Evolutionary conservation across 495 filamentous ascomycete genomes (phyloP), one percentile per base, ranked within the genome.

Genomic region (Aspergillus sclerotiicarbonarius): DNA sequence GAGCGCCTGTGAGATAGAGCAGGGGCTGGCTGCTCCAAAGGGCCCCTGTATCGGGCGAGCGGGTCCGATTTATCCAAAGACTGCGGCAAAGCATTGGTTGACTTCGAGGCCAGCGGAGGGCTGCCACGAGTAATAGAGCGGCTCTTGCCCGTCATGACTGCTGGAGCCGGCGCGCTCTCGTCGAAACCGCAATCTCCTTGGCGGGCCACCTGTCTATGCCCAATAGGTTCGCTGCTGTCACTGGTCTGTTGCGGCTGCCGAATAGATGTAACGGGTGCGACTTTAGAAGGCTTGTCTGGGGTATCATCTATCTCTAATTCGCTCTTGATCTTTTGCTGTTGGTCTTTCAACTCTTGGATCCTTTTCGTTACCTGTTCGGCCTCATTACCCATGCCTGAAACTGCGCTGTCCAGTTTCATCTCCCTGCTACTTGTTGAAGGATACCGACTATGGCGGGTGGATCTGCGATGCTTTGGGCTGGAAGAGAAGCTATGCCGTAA

Each of bases 91-190:
- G 57, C 72, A 59, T 56, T 78, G 62, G 33, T 72, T 61, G 32
- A 76, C 79, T 60, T 62, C 69, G 80, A 72, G 76, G 81, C 54
- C 77, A 63, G 65, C 39, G 62, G 67, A 8, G 58, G 74, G 58
- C 68, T 80, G 69, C 65, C 69, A 47, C 80, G 73, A n/a, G 78
- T 66, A 68, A 54, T 78, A 69, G 56, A 78, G 71, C 74, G 86
- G 78, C 59, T 72, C 56, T 72, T 76, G 8, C 76, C 71, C 10
- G 76, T 79, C 50, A 84, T 80, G 19, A 90, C 78, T 1, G 84
- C 81, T 4, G 88, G 88, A 4, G 86, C 86, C 8, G 88, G 88
- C 1, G 88, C 88, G 54, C 84, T 87, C 44, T 88, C 85, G 25
- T 88, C 84, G 45, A 70, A 59, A n/a, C 32, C 63, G 25, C 32